Conservation (phyloP, 2,329 filamentous ascomycete species). For the Stagonosporopsis vannaccii region DNA sequence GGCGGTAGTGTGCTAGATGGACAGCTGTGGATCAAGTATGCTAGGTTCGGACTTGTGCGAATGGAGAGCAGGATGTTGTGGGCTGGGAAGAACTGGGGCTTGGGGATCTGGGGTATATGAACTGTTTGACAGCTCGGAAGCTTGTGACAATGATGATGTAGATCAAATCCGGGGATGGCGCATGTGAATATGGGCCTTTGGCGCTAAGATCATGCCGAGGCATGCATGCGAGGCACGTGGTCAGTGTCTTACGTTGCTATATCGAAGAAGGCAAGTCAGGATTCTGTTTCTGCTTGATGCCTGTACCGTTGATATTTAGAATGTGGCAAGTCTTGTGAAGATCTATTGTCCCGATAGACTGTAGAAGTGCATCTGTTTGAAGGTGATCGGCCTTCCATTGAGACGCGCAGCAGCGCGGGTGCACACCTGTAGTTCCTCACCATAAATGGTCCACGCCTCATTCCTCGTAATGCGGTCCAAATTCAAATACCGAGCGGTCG, state of each 20-base stretch:
- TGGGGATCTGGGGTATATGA: slow-evolving; percentile 27
- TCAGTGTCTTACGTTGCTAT: neutral
- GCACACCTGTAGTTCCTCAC: neutral
- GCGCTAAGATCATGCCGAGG: slow-evolving; percentile 27
- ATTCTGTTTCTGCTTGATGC: neutral
- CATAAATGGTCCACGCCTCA: neutral
- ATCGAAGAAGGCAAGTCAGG: slow-evolving; percentile 1
- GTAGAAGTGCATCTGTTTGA: neutral
- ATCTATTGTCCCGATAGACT: neutral
- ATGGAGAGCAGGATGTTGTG: neutral
- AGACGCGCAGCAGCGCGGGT: neutral
- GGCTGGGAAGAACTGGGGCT: neutral
- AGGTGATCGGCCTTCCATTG: neutral
- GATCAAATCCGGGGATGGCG: slow-evolving; percentile 25
- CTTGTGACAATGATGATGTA: slow-evolving; percentile 33
- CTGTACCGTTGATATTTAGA: neutral
- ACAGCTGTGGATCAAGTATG: too few species aligned
- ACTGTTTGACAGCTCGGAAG: slow-evolving; percentile 21
- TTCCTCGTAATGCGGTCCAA: neutral
- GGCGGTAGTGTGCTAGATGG: slow-evolving; percentile 12
- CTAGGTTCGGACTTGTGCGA: neutral
- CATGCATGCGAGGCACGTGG: slow-evolving; percentile 28
- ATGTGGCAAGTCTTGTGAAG: slow-evolving; percentile 3
- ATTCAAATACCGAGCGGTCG: neutral
- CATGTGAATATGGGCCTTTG: slow-evolving; percentile 32